phyloP scores from a whole-genome alignment of 1,139 yeast species.

The Casaregolazyma suthepensis region DNA sequence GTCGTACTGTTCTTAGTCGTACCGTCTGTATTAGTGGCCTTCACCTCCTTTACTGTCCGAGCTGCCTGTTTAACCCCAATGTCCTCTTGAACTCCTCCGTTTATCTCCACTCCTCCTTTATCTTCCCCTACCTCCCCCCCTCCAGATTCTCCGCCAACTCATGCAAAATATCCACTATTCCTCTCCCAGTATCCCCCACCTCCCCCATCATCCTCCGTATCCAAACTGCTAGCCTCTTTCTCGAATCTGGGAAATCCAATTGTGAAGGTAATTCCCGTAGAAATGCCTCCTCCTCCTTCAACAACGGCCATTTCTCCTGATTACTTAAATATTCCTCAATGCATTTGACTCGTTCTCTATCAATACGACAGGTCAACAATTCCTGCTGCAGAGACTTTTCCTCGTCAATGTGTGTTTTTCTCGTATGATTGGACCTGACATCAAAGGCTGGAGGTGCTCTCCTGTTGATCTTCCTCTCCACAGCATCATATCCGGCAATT shows the following conservation, averaged over 20 bases:
- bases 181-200: neutral
- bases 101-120: no score
- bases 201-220: neutral
- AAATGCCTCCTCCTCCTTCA: neutral
- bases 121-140: no score
- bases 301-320: constrained; percentile 1
- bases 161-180: neutral
- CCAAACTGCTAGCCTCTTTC: neutral
- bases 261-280: neutral
- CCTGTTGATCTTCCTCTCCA: neutral
- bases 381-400: constrained; percentile 1
- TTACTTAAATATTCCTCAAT: constrained; percentile 11
- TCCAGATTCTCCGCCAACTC: neutral
- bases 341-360: constrained; percentile 19
- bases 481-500: constrained; percentile 5
- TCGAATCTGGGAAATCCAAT: constrained; percentile 1
- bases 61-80: no score
- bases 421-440: neutral
- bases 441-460: constrained; percentile 5
- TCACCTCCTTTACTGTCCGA: no score
- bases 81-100: no score
- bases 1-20: no score
- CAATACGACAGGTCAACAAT: constrained; percentile 16
- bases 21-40: no score
- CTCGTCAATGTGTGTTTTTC: neutral